Evolutionary conservation across 768 basidiomycete genomes (phyloP), one percentile per base, ranked within the genome.

Genomic region (Wakefieldia striispora): DNA sequence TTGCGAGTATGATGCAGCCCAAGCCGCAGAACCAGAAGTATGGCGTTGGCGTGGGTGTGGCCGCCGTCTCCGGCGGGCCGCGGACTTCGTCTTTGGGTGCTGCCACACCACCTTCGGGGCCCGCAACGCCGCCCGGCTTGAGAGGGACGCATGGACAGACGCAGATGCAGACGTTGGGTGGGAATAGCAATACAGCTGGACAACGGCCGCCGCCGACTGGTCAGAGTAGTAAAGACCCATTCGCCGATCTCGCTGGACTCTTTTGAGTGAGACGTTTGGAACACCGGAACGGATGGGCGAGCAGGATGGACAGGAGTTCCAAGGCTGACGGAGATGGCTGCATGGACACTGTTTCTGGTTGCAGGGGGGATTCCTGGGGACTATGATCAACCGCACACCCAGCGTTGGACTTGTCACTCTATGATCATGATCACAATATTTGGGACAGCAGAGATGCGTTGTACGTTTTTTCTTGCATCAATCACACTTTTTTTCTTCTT

Each of bases 211-310:
- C 65, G 6, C 43, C 58, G 5, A 43, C 65, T 26, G 45, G 50
- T 40, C 70, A 54, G 57, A 74, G 70, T 49, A 92, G 5, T 13
- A 29, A 88, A 64, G 90, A 92, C 66, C 90, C 91, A 36, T 92
- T 92, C 60, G 88, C 88, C 6, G 90, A 92, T 69, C 73, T 92
- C 31, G 88, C 77, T 3, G 84, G 84, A 17, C 68, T 92, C 47
- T 91, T 92, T 65, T 92, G 62, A 63, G 17, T 21, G 33, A 7
- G 2, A n/a, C n/a, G 7, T 10, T 27, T 9, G 29, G 11, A 29
- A 12, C 29, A 13, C 12, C 13, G 27, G 27, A 29, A 11, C 27
- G 9, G 27, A 6, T 29, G 27, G 27, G 27, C 27, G 9, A 29
- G 27, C 27, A 29, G 27, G 11, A 13, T 29, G 12, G 29, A 12